These are phyloP conservation scores for Phaeosphaeriaceae sp. DNA, from an alignment of 2,329 filamentous ascomycete genomes.

Conservation along the genomic window DNA sequence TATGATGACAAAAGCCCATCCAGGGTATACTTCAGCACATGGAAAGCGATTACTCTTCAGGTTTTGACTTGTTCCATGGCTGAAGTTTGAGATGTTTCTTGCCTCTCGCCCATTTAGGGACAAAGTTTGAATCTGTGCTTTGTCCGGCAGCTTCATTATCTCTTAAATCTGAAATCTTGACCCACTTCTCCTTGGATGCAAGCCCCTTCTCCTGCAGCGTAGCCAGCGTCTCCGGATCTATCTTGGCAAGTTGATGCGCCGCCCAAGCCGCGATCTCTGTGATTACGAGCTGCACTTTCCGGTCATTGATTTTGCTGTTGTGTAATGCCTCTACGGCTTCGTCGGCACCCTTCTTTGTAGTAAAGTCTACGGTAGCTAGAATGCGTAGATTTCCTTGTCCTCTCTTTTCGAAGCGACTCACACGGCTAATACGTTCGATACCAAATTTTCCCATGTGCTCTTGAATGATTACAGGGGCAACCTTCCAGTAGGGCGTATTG, in stretches of 20 bases:
- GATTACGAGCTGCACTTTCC: background rate
- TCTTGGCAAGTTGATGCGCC: constrained; percentile 21
- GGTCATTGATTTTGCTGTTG: constrained; percentile 11
- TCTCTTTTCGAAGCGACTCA: constrained; percentile 14
- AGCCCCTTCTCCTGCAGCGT: constrained; percentile 24
- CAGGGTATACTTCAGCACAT: too few relatives aligned
- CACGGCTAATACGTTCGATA: constrained; percentile 18
- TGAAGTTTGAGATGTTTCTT: too few relatives aligned
- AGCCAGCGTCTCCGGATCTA: constrained; percentile 13
- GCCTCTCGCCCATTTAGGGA: too few relatives aligned
- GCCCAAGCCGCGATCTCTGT: constrained; percentile 8
- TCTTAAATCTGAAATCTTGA: too few relatives aligned
- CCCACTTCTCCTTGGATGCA: constrained; percentile 17
- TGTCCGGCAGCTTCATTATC: too few relatives aligned
- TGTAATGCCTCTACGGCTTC: constrained; percentile 20
- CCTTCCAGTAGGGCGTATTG: background rate
- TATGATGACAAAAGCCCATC: too few relatives aligned
- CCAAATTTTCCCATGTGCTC: constrained; percentile 21
- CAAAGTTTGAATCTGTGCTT: too few relatives aligned
- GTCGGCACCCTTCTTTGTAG: constrained; percentile 29
- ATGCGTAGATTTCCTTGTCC: constrained; percentile 12
- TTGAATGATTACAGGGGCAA: constrained; percentile 10
- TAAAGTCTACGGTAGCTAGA: constrained; percentile 29
- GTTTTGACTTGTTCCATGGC: too few relatives aligned
- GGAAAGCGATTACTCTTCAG: too few relatives aligned